Conservation (phyloP, 306 rosid genomes). For the Pyrus pyrifolia region DNA sequence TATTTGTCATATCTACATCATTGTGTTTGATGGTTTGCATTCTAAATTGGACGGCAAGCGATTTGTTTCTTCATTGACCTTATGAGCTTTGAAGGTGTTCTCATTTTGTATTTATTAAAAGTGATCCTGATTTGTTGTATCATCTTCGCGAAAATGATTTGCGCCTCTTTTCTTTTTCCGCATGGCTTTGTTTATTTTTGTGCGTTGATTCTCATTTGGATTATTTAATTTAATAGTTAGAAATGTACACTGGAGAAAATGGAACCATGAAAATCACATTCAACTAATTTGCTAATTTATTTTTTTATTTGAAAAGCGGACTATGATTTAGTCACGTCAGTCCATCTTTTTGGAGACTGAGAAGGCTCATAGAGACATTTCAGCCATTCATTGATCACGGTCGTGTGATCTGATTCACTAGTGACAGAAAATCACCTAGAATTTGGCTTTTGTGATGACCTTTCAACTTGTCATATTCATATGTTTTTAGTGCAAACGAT, state of each 20-base stretch:
- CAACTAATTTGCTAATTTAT: not conserved
- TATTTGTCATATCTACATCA: slow-evolving; percentile 30
- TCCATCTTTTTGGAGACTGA: rapidly evolving
- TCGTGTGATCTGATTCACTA: no score
- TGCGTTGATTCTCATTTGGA: not conserved
- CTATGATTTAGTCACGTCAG: no score
- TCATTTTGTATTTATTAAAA: not conserved
- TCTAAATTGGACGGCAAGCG: not conserved
- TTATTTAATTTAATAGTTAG: no score
- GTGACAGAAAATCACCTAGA: no score
- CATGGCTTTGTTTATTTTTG: not conserved
- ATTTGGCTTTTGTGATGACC: no score
- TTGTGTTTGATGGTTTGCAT: slow-evolving; percentile 34
- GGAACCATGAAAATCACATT: not conserved
- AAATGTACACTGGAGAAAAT: no score
- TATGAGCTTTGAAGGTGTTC: not conserved
- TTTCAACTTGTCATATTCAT: not conserved
- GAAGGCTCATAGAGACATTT: no score
- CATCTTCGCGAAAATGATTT: not conserved
- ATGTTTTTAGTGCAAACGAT: not conserved
- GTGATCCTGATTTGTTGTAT: not conserved
- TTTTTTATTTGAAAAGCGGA: no score
- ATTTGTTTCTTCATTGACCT: slow-evolving; percentile 2
- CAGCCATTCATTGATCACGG: rapidly evolving
- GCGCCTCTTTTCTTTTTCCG: not conserved